Conservation (phyloP, 2,329 filamentous ascomycete genomes). For the Arachnomyces sp. region DNA sequence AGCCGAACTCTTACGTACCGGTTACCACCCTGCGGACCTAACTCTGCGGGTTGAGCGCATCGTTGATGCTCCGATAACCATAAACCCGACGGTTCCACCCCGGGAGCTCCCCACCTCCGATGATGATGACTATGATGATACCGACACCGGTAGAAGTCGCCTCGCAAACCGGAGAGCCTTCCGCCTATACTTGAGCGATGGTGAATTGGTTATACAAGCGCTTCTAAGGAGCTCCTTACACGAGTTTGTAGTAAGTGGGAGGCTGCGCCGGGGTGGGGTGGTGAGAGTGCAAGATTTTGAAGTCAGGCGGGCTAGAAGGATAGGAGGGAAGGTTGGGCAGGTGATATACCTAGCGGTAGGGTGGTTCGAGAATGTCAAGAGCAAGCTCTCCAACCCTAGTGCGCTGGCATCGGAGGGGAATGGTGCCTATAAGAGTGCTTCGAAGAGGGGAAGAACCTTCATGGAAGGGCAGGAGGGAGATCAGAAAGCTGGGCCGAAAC, state of each 20-base stretch:
- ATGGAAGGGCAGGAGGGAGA: conserved; percentile 1
- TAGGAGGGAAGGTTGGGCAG: conserved; percentile 11
- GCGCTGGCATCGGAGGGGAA: not conserved
- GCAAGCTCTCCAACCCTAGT: conserved; percentile 1
- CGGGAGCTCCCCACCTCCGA: not conserved
- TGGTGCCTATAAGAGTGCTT: not conserved
- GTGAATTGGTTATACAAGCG: conserved; percentile 22
- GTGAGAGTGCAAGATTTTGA: conserved; percentile 16
- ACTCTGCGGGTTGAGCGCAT: conserved; percentile 21
- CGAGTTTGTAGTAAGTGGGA: conserved; percentile 11
- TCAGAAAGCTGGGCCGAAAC: not conserved
- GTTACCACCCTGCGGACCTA: conserved; percentile 17
- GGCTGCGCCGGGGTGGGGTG: conserved; percentile 13
- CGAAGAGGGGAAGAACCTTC: not conserved
- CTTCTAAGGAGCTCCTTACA: conserved; percentile 14
- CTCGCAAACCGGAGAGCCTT: conserved; percentile 6
- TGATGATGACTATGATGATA: not conserved
- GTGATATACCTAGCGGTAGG: conserved; percentile 20
- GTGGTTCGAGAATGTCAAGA: conserved; percentile 13
- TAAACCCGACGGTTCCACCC: too few relatives aligned
- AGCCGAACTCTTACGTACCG: conserved; percentile 23
- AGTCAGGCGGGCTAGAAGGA: conserved; percentile 15
- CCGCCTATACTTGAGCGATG: conserved; percentile 18
- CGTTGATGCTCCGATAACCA: conserved; percentile 10
- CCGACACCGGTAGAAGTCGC: not conserved